phyloP scores from a whole-genome alignment of 768 basidiomycete genomes.

The Lactarius hatsudake region DNA sequence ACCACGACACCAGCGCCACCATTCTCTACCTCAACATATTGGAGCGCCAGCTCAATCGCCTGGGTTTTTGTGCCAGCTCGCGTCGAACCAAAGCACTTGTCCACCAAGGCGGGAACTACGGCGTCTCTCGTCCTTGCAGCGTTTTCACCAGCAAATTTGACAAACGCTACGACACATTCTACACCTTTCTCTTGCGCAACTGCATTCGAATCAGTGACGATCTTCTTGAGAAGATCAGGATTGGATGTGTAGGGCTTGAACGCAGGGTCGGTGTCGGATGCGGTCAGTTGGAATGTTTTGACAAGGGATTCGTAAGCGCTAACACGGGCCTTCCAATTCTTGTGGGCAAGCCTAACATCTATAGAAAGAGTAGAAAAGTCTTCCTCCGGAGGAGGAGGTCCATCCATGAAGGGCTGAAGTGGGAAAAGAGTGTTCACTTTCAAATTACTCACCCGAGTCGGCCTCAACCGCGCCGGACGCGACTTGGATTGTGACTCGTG shows the following conservation, averaged over 20 bases:
- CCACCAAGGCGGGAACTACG: conserved; percentile 88
- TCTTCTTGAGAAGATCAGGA: conserved; percentile 77
- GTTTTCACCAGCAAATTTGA: conserved; percentile 90
- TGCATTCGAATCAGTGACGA: conserved; percentile 87
- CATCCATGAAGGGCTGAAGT: conserved; percentile 61
- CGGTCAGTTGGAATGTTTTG: conserved; percentile 83
- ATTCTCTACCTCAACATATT: conserved; percentile 95
- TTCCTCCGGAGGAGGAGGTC: conserved; percentile 88
- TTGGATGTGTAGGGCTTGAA: conserved; percentile 87
- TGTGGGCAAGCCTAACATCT: conserved; percentile 80
- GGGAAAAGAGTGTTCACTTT: conserved; percentile 25
- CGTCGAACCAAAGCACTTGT: conserved; percentile 92
- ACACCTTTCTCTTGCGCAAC: conserved; percentile 98
- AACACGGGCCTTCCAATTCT: conserved; percentile 99
- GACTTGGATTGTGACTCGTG: conserved; percentile 22
- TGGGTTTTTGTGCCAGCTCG: conserved; percentile 88
- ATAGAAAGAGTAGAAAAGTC: conserved; percentile 83
- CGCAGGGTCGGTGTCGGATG: conserved; percentile 90
- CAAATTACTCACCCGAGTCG: conserved; percentile 6
- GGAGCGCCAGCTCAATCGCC: conserved; percentile 78
- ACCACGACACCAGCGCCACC: conserved; percentile 84
- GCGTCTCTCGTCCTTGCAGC: conserved; percentile 75
- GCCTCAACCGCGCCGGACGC: conserved; percentile 18
- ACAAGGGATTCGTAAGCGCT: conserved; percentile 87
- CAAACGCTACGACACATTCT: conserved; percentile 79